phyloP scores from a whole-genome alignment of 23 red algal species.

The Gracilaria domingensis region DNA sequence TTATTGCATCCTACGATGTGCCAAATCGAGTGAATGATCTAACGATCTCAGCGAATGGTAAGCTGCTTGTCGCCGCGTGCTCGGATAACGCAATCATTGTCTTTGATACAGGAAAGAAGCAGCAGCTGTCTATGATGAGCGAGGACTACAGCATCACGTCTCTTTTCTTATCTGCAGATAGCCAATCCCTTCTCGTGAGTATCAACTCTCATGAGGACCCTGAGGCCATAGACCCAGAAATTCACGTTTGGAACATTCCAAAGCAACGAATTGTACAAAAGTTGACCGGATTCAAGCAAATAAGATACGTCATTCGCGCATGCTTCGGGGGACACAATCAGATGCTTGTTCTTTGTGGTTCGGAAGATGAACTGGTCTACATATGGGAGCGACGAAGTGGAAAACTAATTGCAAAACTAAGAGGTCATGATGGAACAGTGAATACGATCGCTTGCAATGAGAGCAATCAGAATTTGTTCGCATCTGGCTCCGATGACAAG shows the following conservation, averaged over 20 bases:
- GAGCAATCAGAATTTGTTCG: constrained; percentile 70
- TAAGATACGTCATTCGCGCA: constrained; percentile 89
- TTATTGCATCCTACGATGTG: constrained; percentile 34
- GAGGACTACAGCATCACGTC: constrained; percentile 85
- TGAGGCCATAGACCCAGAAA: constrained; percentile 75
- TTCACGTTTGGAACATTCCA: constrained; percentile 94
- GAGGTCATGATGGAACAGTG: constrained; percentile 92
- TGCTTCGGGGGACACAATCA: constrained; percentile 91
- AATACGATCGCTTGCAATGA: constrained; percentile 91
- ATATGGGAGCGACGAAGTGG: constrained; percentile 87
- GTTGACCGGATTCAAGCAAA: constrained; percentile 85
- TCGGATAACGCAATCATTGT: constrained; percentile 81
- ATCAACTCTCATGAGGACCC: constrained; percentile 62
- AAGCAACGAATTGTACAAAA: constrained; percentile 56
- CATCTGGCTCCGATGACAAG: constrained; percentile 93
- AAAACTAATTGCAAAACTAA: constrained; percentile 71
- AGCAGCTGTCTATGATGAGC: constrained; percentile 47
- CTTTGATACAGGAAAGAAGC: constrained; percentile 62
- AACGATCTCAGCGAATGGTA: constrained; percentile 60
- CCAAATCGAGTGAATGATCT: constrained; percentile 81
- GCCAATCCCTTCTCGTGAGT: constrained; percentile 74
- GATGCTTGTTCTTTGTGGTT: constrained; percentile 92
- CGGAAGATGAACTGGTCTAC: constrained; percentile 93
- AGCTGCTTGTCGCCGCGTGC: constrained; percentile 76
- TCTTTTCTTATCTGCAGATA: constrained; percentile 80